Conservation (phyloP, 352 stramenopile genomes). For the Phytophthora brassicae region DNA sequence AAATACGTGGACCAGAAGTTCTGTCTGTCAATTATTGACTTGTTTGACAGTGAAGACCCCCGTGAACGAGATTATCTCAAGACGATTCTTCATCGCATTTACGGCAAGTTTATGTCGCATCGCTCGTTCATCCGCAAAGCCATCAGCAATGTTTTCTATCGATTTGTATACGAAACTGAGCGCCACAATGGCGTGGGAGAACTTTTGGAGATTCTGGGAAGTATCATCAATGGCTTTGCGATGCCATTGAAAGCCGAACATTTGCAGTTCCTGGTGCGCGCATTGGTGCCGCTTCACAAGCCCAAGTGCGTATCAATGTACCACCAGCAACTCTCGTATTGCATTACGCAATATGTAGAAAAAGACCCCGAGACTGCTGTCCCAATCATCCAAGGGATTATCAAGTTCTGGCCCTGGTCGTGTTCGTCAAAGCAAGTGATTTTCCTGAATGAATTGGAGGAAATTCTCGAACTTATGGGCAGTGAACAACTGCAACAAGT, state of each 20-base stretch:
- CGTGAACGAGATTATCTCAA: conserved; percentile 99
- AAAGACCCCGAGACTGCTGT: conserved; percentile 98
- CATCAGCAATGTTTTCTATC: conserved; percentile 98
- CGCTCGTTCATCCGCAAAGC: conserved; percentile 97
- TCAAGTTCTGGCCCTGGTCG: conserved; percentile 96
- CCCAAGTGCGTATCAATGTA: conserved; percentile 96
- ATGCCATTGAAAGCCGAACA: conserved; percentile 99
- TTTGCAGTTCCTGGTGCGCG: conserved; percentile 93
- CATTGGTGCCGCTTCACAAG: conserved; percentile 99
- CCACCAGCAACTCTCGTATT: conserved; percentile 99
- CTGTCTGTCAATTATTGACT: conserved; percentile 94
- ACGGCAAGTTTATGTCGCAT: conserved; percentile 99
- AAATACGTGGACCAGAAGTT: conserved; percentile 98
- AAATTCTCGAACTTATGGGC: conserved; percentile 97
- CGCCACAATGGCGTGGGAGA: conserved; percentile 96
- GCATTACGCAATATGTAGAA: conserved; percentile 99
- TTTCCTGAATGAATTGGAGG: conserved; percentile 98
- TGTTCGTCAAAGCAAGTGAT: conserved; percentile 95
- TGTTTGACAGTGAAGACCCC: conserved; percentile 96
- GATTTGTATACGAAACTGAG: conserved; percentile 99
- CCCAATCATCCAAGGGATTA: conserved; percentile 93
- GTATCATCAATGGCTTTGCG: conserved; percentile 99
- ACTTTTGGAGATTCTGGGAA: conserved; percentile 96
- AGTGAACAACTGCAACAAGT: conserved; percentile 78
- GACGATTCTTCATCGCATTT: conserved; percentile 99